Conservation (phyloP, 257 asterid species). For the Gynochthodes officinalis region DNA sequence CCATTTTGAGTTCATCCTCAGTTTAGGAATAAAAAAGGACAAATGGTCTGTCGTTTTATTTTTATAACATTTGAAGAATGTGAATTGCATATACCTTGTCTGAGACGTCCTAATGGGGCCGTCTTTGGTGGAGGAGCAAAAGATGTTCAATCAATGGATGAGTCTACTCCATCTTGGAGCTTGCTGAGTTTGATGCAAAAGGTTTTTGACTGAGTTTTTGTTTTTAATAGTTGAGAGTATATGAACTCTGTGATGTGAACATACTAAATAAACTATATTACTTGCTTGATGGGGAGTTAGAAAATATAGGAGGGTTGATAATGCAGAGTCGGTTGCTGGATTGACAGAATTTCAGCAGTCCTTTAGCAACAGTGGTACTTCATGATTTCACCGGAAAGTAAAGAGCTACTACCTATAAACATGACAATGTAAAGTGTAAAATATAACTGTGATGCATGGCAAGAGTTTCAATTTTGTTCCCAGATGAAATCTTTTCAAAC, state of each 20-base stretch:
- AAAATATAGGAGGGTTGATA: too few relatives aligned
- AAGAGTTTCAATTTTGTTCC: too few relatives aligned
- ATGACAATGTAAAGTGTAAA: too few relatives aligned
- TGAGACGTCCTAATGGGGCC: conserved; percentile 10
- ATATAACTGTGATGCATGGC: too few relatives aligned
- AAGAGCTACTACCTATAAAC: too few relatives aligned
- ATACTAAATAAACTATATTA: not conserved
- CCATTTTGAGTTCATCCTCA: conserved; percentile 31
- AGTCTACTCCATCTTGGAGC: conserved; percentile 6
- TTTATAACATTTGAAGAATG: conserved; percentile 29
- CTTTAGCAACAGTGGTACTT: too few relatives aligned
- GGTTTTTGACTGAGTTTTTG: not conserved
- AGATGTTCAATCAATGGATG: not conserved
- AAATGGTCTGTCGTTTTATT: conserved; percentile 24
- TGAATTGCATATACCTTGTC: conserved; percentile 15
- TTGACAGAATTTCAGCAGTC: too few relatives aligned
- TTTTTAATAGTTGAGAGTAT: not conserved
- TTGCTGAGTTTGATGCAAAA: not conserved
- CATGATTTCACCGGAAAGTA: too few relatives aligned
- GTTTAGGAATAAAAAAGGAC: conserved; percentile 48
- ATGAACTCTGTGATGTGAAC: not conserved
- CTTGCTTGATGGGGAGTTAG: too few relatives aligned
- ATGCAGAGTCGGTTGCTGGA: too few relatives aligned
- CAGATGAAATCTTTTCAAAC: too few relatives aligned
- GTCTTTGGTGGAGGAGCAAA: conserved; percentile 14